These are phyloP conservation scores for Orbilia quercus DNA, from an alignment of 2,329 filamentous ascomycete species.

Conservation along the genomic window DNA sequence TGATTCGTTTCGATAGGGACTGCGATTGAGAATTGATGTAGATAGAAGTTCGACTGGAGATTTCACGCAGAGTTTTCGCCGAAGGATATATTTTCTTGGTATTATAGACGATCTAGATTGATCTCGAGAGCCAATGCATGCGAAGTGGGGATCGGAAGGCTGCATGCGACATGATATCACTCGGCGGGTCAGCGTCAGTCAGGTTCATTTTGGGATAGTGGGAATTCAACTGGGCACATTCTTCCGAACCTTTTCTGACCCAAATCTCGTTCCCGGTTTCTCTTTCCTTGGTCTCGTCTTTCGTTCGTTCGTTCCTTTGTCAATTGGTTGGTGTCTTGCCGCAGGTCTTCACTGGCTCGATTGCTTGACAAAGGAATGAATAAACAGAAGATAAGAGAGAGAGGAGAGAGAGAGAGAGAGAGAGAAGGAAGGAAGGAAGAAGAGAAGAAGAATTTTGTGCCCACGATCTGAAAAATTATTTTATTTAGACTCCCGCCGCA, in stretches of 20 bases:
- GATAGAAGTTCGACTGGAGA: neutral
- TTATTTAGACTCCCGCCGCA: conserved; percentile 39
- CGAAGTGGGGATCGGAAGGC: conserved; percentile 44
- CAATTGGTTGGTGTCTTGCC: conserved; percentile 41
- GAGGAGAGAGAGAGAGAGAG: conserved; percentile 25
- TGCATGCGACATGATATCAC: conserved; percentile 55
- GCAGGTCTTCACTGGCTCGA: conserved; percentile 49
- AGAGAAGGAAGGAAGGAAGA: conserved; percentile 30
- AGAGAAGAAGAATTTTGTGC: conserved; percentile 36
- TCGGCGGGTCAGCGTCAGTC: conserved; percentile 50
- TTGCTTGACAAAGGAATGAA: conserved; percentile 56
- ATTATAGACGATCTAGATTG: conserved; percentile 30
- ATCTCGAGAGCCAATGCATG: conserved; percentile 38
- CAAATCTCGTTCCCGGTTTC: conserved; percentile 56
- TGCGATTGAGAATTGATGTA: conserved; percentile 6
- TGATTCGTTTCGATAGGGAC: conserved; percentile 13
- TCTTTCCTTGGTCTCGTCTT: conserved; percentile 36
- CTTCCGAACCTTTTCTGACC: conserved; percentile 43
- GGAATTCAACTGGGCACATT: conserved; percentile 25
- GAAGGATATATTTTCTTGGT: neutral
- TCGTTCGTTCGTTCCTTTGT: conserved; percentile 57
- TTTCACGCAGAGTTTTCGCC: too few species aligned
- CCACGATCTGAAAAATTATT: conserved; percentile 47
- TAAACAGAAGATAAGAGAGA: conserved; percentile 45
- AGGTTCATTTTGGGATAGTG: conserved; percentile 23